Evolutionary conservation across 345 rosid genomes (phyloP), one percentile per base, ranked within the genome.

Genomic region (Acer saccharum): DNA sequence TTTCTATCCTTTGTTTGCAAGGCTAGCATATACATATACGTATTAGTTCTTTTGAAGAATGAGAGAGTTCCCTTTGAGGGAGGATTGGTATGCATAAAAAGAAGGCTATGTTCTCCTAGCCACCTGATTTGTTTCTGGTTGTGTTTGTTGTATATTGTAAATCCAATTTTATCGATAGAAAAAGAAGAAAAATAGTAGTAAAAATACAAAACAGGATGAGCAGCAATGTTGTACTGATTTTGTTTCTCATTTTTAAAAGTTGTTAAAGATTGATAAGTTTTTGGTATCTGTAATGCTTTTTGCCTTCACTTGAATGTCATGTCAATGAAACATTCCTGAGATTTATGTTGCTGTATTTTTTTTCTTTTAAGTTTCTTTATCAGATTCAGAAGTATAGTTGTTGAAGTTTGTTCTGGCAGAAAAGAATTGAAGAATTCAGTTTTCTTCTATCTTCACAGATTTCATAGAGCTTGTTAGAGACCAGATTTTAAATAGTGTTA

Each of bases 61-160:
- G 70, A 43, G 70, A 43, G 46, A 66, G 65, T 35, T 23, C 72
- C 35, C 68, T 27, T 39, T 7, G 21, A 58, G 67, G 17, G 73
- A 10, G 43, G 61, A 17, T 46, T 46, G 41, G 74, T 25, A 14
- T 67, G 65, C 43, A 52, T 58, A 68, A 57, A 57, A 69, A 61
- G 50, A 41, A 69, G 83, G 77, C 75, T 71, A 62, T 46, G 25
- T 69, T 70, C 72, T 74, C 71, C 43, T 73, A 71, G 79, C 75
- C 60, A 69, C 11, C 44, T 10, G 7, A 60, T 60, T 17, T 70
- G 70, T 60, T 75, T 75, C 55, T 44, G 75, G 70, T 16, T 61
- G 39, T 71, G 77, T 67, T 60, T 20, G 63, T 67, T 80, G 76
- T 80, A 72, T 83, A 27, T 0, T 52, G 43, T 75, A 65, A 21